phyloP scores from a whole-genome alignment of 345 rosid genomes.

The Salix suchowensis region DNA sequence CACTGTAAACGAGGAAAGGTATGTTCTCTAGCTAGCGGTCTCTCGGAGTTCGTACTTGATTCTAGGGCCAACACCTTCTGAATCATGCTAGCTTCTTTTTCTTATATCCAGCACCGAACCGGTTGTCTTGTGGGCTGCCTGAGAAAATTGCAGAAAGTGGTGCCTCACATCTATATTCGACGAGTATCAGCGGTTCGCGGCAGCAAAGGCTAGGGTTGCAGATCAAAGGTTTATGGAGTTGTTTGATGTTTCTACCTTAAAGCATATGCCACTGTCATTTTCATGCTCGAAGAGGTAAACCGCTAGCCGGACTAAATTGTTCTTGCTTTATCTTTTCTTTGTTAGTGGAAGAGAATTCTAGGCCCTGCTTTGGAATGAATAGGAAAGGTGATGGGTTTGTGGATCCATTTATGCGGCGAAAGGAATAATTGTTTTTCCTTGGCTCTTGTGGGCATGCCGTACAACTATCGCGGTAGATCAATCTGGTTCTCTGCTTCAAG shows the following conservation, averaged over 20 bases:
- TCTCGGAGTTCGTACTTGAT: not conserved
- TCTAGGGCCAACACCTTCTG: not conserved
- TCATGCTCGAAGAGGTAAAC: slow-evolving; percentile 54
- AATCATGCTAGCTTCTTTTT: not conserved
- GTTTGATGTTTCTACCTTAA: slow-evolving; percentile 70
- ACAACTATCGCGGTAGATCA: not conserved
- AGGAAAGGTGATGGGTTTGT: slow-evolving; percentile 43
- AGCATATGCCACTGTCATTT: slow-evolving; percentile 62
- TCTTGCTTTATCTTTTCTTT: slow-evolving; percentile 16
- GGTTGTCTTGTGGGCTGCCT: slow-evolving; percentile 93
- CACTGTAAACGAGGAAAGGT: slow-evolving; percentile 98
- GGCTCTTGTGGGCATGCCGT: slow-evolving; percentile 1
- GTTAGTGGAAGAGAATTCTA: slow-evolving; percentile 23
- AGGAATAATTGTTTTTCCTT: slow-evolving; percentile 23
- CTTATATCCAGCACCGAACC: slow-evolving; percentile 72
- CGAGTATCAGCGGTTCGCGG: slow-evolving; percentile 87
- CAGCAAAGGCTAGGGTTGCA: slow-evolving; percentile 85
- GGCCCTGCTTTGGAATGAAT: slow-evolving; percentile 30
- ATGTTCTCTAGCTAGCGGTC: slow-evolving; percentile 9
- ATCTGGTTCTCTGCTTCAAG: slow-evolving; percentile 1
- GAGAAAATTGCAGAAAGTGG: slow-evolving; percentile 87
- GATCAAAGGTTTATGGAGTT: slow-evolving; percentile 93
- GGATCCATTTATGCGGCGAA: slow-evolving; percentile 23
- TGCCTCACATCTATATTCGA: slow-evolving; percentile 79
- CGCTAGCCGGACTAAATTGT: slow-evolving; percentile 17